Evolutionary conservation across 148 eudicot species (phyloP), one percentile per base, ranked within the genome.

Genomic region (Agrostemma githago): DNA sequence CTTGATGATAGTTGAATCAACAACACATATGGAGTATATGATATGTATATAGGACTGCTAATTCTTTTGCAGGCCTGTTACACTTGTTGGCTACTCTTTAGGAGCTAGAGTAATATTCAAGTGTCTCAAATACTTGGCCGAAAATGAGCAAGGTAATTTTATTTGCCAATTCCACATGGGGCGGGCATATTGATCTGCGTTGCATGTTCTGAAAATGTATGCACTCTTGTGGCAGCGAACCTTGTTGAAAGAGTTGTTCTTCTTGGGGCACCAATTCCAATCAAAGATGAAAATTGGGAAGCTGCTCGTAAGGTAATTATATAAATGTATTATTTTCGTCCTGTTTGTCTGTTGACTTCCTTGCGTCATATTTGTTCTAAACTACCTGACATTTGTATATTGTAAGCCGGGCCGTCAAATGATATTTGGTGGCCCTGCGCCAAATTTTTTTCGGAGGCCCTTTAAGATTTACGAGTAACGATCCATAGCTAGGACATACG

Each of bases 41-140:
- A 48, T 51, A 48, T 7, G 21, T 67, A 54, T 17, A 62, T 62
- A 46, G 62, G 61, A 12, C 73, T 63, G 56, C 66, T 60, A 74
- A 69, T 79, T 63, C 39, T 72, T 53, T 79, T 83, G 77, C 90
- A 95, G 99, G 97, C 99, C 97, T 76, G 97, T 96, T 63, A 96
- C 97, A 48, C 96, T 96, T 77, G 85, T 92, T 65, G 99, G 96
- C 66, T 92, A 92, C 82, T 96, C 99, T 12, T 90, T 96, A 78
- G 99, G 99, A 78, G 99, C 99, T 78, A 84, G 96, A 65, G 99
- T 90, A 57, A 92, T 96, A 68, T 92, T 86, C 83, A 96, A 86
- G 79, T 92, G 97, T 81, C 99, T 96, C 71, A 87, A 96, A 67
- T 20, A n/a, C 71, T 75, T 96, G 78, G 83, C 93, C 60, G 80